These are phyloP conservation scores for Thozetella sp. DNA, from an alignment of 495 filamentous ascomycete species.

Conservation along the genomic window DNA sequence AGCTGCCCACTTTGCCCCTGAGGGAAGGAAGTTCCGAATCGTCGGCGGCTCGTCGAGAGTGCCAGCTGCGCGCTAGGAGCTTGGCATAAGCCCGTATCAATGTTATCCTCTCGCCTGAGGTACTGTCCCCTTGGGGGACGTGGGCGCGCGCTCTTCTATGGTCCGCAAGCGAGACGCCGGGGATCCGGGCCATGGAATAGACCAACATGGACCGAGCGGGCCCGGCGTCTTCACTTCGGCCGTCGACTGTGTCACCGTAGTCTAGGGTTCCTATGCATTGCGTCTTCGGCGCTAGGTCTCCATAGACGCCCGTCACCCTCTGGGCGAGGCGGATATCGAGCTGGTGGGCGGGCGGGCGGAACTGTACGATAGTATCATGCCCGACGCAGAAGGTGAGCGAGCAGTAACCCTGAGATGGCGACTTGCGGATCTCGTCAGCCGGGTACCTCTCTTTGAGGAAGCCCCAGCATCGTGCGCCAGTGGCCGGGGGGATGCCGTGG, in stretches of 20 bases:
- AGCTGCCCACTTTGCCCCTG: slow-evolving; percentile 32
- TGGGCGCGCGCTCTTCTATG: not conserved
- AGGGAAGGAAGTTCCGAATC: not conserved
- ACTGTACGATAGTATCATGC: slow-evolving; percentile 44
- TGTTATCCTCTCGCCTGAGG: slow-evolving; percentile 8
- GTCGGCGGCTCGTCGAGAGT: slow-evolving; percentile 12
- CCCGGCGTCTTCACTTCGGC: not conserved
- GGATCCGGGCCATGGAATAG: slow-evolving; percentile 42
- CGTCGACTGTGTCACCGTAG: not conserved
- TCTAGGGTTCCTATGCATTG: slow-evolving; percentile 17
- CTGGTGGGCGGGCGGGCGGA: slow-evolving; percentile 42
- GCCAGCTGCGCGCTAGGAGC: slow-evolving; percentile 38
- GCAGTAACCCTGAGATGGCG: slow-evolving; percentile 51
- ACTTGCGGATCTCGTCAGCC: slow-evolving; percentile 15
- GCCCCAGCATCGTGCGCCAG: slow-evolving; percentile 4
- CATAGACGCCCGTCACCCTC: slow-evolving; percentile 39
- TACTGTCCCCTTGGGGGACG: not conserved
- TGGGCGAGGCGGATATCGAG: slow-evolving; percentile 39
- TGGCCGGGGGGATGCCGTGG: slow-evolving; percentile 4
- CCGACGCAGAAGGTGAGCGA: slow-evolving; percentile 48
- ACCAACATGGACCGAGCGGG: slow-evolving; percentile 21
- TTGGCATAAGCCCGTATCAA: slow-evolving; percentile 45
- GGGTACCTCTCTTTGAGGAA: slow-evolving; percentile 3
- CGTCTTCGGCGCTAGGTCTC: slow-evolving; percentile 36
- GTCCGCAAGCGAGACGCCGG: slow-evolving; percentile 36